Evolutionary conservation across 2,329 filamentous ascomycete species (phyloP).

Genomic region (Teratosphaeria nubilosa): DNA sequence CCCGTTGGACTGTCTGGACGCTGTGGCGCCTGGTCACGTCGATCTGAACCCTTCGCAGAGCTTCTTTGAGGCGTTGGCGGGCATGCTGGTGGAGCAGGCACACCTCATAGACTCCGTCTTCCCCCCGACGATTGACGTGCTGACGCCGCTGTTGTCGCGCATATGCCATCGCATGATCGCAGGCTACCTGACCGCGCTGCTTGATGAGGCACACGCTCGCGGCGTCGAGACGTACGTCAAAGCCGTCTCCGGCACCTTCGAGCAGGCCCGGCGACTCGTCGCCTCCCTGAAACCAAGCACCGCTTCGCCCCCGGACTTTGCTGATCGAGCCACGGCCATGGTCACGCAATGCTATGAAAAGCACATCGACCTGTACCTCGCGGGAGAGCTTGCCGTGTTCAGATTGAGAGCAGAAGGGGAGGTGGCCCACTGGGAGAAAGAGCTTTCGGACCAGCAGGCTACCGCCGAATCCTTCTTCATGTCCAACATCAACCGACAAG

Average conservation of each 20-base stretch:
- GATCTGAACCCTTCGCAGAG: slow-evolving; percentile 68
- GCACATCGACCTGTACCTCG: slow-evolving; percentile 85
- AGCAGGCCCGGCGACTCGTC: slow-evolving; percentile 71
- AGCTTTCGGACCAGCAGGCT: slow-evolving; percentile 81
- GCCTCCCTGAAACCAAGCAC: slow-evolving; percentile 59
- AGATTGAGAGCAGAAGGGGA: slow-evolving; percentile 63
- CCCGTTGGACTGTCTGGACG: slow-evolving; percentile 71
- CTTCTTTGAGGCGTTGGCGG: slow-evolving; percentile 68
- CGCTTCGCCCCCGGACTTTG: slow-evolving; percentile 50
- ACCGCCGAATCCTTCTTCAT: slow-evolving; percentile 90
- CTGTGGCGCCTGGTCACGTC: slow-evolving; percentile 54
- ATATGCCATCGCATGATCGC: slow-evolving; percentile 71
- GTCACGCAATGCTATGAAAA: slow-evolving; percentile 72
- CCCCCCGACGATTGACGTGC: slow-evolving; percentile 56
- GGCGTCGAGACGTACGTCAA: slow-evolving; percentile 71
- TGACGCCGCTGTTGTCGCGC: slow-evolving; percentile 71
- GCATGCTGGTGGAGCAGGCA: slow-evolving; percentile 73
- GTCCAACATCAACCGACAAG: slow-evolving; percentile 87
- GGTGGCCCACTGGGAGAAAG: slow-evolving; percentile 81
- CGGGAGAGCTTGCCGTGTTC: slow-evolving; percentile 84
- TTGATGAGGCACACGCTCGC: slow-evolving; percentile 75
- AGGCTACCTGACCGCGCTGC: slow-evolving; percentile 74
- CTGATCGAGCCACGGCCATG: slow-evolving; percentile 56
- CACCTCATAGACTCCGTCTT: slow-evolving; percentile 75
- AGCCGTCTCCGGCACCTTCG: slow-evolving; percentile 78